phyloP scores from a whole-genome alignment of 208 protist genomes.

The Leishmania tarentolae region DNA sequence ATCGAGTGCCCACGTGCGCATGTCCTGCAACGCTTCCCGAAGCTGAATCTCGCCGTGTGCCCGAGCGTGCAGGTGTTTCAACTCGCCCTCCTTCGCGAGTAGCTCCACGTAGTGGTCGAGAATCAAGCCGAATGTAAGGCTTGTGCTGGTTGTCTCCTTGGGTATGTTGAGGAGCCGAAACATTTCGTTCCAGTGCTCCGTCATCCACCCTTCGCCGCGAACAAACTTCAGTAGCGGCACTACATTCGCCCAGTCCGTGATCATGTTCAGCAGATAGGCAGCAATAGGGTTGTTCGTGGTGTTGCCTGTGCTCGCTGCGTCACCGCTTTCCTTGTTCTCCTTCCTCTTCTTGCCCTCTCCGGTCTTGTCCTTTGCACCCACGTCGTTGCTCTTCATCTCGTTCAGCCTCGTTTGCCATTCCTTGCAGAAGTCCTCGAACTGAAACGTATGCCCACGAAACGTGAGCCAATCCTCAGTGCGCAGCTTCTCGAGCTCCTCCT shows the following conservation, averaged over 20 bases:
- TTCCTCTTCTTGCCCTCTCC: neutral
- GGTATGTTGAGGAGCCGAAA: conserved; percentile 90
- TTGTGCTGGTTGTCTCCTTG: conserved; percentile 72
- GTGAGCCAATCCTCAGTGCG: conserved; percentile 94
- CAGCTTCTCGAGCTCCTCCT: conserved; percentile 68
- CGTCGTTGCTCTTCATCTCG: conserved; percentile 8
- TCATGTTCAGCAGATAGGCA: conserved; percentile 67
- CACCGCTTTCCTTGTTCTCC: conserved; percentile 9
- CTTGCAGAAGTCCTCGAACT: conserved; percentile 95
- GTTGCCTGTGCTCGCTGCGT: neutral
- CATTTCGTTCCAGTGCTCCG: conserved; percentile 96
- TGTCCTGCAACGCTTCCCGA: conserved; percentile 95
- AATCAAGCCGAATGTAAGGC: conserved; percentile 91
- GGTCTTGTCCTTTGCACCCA: neutral
- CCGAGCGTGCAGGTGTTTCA: conserved; percentile 93
- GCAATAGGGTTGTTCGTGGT: conserved; percentile 46
- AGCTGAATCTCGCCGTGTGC: conserved; percentile 95
- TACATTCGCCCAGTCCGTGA: conserved; percentile 71
- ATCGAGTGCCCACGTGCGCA: conserved; percentile 91
- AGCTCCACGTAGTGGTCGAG: conserved; percentile 77
- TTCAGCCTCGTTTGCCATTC: conserved; percentile 76
- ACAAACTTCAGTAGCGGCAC: conserved; percentile 91
- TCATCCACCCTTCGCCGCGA: conserved; percentile 95
- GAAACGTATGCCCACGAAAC: conserved; percentile 91
- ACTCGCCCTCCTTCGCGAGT: conserved; percentile 76